A percentile compares a stretch with the other conserved stretches of the same genome.
Conservation (phyloP, 1,284 basidiomycete species). For the Heterobasidion occidentale region DNA sequence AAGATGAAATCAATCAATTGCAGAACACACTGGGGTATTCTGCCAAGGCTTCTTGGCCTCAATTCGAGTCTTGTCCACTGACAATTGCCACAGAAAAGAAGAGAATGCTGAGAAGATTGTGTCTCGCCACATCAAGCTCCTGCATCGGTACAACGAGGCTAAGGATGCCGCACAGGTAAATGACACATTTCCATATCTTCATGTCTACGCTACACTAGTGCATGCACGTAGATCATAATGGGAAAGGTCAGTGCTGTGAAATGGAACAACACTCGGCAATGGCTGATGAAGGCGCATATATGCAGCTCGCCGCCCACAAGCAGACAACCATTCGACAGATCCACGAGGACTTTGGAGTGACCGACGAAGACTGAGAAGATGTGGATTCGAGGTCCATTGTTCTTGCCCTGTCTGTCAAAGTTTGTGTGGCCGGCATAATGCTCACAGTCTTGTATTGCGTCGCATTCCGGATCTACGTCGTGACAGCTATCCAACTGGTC, state of each 20-base stretch:
- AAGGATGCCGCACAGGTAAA: slow-evolving; percentile 72
- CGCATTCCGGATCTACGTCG: not conserved
- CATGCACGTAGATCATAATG: slow-evolving; percentile 39
- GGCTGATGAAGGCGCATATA: slow-evolving; percentile 4
- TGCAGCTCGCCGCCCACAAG: slow-evolving; percentile 55
- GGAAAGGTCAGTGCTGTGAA: slow-evolving; percentile 36
- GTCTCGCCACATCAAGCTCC: slow-evolving; percentile 58
- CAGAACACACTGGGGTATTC: not conserved
- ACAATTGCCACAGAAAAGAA: slow-evolving; percentile 27
- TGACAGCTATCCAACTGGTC: slow-evolving; percentile 59
- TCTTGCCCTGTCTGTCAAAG: not conserved
- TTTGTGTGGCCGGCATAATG: not conserved
- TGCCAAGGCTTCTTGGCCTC: not conserved
- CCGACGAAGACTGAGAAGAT: slow-evolving; percentile 28
- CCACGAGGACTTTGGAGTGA: slow-evolving; percentile 62
- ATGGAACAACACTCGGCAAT: not conserved
- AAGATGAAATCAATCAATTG: not conserved
- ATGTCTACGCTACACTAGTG: slow-evolving; percentile 2
- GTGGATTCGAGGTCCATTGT: not conserved
- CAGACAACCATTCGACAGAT: slow-evolving; percentile 61
- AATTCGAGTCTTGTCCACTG: not conserved
- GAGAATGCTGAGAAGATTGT: slow-evolving; percentile 61
- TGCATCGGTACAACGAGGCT: slow-evolving; percentile 73
- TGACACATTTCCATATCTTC: slow-evolving; percentile 3
- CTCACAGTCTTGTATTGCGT: not conserved